A percentile compares a stretch with the other conserved stretches of the same genome.
phyloP scores from a whole-genome alignment of 2,329 filamentous ascomycete species.

The Venturia carpophila region DNA sequence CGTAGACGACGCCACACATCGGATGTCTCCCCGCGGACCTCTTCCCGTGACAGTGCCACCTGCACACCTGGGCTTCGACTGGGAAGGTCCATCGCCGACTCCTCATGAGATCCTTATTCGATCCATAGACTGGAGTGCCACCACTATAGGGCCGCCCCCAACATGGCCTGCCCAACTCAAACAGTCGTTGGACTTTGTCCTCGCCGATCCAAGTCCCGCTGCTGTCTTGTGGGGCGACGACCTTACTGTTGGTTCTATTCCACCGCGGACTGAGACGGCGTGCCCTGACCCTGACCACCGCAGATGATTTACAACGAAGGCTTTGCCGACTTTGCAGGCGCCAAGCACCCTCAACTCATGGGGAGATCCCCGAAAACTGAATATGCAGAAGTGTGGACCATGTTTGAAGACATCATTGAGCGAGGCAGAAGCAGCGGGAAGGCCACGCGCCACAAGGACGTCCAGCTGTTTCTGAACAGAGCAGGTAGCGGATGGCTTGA shows the following conservation, averaged over 20 bases:
- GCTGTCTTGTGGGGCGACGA: constrained; percentile 14
- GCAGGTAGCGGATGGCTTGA: constrained; percentile 15
- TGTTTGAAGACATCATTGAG: constrained; percentile 12
- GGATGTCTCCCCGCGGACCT: neutral
- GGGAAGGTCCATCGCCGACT: neutral
- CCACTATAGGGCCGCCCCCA: neutral
- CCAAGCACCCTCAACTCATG: constrained; percentile 14
- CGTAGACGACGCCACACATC: neutral
- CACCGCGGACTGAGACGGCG: neutral
- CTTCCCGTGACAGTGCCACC: neutral
- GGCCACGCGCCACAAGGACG: constrained; percentile 26
- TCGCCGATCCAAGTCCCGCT: constrained; percentile 1
- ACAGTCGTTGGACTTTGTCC: neutral
- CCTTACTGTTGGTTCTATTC: constrained; percentile 5
- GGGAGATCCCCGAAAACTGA: constrained; percentile 5
- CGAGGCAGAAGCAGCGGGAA: constrained; percentile 23
- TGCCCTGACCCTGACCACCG: neutral
- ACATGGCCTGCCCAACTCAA: constrained; percentile 11
- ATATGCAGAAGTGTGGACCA: constrained; percentile 7
- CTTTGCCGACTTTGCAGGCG: constrained; percentile 11
- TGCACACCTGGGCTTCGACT: constrained; percentile 10
- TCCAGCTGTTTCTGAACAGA: constrained; percentile 26
- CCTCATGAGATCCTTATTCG: neutral
- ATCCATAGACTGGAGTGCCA: constrained; percentile 4
- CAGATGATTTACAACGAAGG: constrained; percentile 16